phyloP scores from a whole-genome alignment of 441 rosid genomes.

The Adansonia rubrostipa region DNA sequence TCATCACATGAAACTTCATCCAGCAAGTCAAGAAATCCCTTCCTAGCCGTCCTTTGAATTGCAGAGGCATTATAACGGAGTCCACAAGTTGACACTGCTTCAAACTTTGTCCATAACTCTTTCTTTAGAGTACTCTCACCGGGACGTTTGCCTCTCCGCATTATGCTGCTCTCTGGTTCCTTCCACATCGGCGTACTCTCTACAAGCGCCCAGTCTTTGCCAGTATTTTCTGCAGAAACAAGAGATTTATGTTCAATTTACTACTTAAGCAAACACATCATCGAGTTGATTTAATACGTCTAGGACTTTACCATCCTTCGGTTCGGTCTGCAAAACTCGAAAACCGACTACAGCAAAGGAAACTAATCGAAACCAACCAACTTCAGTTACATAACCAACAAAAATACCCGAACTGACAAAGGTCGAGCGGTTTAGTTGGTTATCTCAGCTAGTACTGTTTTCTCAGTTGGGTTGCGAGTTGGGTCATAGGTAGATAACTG shows the following conservation, averaged over 20 bases:
- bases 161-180: constrained; percentile 58
- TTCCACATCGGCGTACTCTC: constrained; percentile 75
- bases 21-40: constrained; percentile 86
- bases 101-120: constrained; percentile 94
- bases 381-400: too few relatives aligned
- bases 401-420: too few relatives aligned
- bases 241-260: constrained; percentile 2
- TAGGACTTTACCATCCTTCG: too few relatives aligned
- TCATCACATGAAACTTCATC: constrained; percentile 78
- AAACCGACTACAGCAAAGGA: too few relatives aligned
- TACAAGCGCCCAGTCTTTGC: constrained; percentile 30
- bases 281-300: too few relatives aligned
- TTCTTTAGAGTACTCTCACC: constrained; percentile 92
- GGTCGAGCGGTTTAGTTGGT: too few relatives aligned
- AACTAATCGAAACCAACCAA: too few relatives aligned
- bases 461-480: too few relatives aligned
- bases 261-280: constrained; percentile 11
- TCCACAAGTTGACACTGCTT: constrained; percentile 64
- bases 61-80: constrained; percentile 39
- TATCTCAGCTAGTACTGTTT: too few relatives aligned
- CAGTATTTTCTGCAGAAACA: constrained; percentile 37
- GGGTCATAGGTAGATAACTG: too few relatives aligned
- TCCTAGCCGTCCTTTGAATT: constrained; percentile 41
- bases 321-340: too few relatives aligned
- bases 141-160: constrained; percentile 56